Conservation (phyloP, 1,284 basidiomycete species). For the Veloporphyrellus conicus region DNA sequence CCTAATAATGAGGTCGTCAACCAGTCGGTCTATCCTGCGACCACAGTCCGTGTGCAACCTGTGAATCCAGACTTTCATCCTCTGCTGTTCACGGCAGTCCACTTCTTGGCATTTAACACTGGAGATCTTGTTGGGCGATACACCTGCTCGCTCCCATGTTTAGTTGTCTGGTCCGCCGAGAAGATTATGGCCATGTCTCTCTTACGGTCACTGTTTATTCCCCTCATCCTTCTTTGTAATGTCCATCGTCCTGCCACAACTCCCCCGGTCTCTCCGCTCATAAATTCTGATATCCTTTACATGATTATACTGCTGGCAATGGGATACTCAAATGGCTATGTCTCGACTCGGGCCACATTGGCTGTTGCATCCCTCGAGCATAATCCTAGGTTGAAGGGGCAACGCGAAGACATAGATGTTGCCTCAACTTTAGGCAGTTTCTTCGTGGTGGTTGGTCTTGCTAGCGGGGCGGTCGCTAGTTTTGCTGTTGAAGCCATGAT, state of each 20-base stretch:
- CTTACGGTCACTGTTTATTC: conserved; percentile 73
- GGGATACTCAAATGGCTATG: conserved; percentile 75
- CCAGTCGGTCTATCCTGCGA: conserved; percentile 81
- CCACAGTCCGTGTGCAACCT: conserved; percentile 72
- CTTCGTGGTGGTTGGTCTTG: conserved; percentile 73
- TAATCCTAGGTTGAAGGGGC: conserved; percentile 60
- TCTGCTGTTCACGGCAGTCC: conserved; percentile 64
- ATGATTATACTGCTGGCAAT: conserved; percentile 70
- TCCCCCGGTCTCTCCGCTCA: conserved; percentile 41
- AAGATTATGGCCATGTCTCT: conserved; percentile 62
- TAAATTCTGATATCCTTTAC: conserved; percentile 72
- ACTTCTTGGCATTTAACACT: conserved; percentile 70
- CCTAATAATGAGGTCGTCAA: conserved; percentile 3
- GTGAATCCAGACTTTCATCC: conserved; percentile 57
- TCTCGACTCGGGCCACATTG: conserved; percentile 68
- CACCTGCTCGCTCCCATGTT: conserved; percentile 60
- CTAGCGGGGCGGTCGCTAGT: conserved; percentile 69
- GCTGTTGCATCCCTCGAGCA: conserved; percentile 68
- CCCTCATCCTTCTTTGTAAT: conserved; percentile 82
- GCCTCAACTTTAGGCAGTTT: conserved; percentile 80
- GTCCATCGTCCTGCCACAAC: conserved; percentile 42
- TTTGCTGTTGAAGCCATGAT: conserved; percentile 64
- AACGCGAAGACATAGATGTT: conserved; percentile 73
- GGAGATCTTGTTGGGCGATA: conserved; percentile 79
- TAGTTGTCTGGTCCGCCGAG: conserved; percentile 64